Evolutionary conservation across 176 grass and related monocot genomes (phyloP).

Genomic region (Melocanna baccifera): DNA sequence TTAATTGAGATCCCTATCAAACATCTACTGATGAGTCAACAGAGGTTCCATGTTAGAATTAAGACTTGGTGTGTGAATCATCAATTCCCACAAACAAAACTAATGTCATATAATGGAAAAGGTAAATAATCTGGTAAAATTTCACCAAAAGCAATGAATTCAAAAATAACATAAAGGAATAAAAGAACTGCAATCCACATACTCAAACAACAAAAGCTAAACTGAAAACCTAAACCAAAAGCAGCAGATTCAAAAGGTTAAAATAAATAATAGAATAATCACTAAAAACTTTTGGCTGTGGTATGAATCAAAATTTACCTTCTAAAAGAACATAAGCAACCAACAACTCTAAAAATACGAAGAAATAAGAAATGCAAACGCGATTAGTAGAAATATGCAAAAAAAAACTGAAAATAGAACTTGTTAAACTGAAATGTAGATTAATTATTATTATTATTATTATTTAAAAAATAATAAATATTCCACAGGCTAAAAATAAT

Average conservation of each 20-base stretch:
- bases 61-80: background rate
- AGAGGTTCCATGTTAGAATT: background rate
- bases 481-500: background rate
- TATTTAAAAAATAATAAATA: background rate
- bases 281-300: background rate
- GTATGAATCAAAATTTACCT: background rate
- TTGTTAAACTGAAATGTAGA: background rate
- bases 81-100: background rate
- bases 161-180: background rate
- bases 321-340: background rate
- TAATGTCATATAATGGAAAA: background rate
- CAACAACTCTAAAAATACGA: background rate
- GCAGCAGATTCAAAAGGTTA: background rate
- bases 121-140: background rate
- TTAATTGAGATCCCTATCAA: background rate
- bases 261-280: background rate
- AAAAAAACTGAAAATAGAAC: background rate
- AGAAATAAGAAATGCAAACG: background rate
- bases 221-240: background rate
- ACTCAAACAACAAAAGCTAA: background rate
- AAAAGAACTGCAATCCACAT: background rate
- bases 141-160: background rate
- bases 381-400: background rate
- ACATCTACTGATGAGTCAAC: background rate
- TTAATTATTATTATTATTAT: background rate